Evolutionary conservation across 768 basidiomycete genomes (phyloP).

Genomic region (Mycena epipterygia): DNA sequence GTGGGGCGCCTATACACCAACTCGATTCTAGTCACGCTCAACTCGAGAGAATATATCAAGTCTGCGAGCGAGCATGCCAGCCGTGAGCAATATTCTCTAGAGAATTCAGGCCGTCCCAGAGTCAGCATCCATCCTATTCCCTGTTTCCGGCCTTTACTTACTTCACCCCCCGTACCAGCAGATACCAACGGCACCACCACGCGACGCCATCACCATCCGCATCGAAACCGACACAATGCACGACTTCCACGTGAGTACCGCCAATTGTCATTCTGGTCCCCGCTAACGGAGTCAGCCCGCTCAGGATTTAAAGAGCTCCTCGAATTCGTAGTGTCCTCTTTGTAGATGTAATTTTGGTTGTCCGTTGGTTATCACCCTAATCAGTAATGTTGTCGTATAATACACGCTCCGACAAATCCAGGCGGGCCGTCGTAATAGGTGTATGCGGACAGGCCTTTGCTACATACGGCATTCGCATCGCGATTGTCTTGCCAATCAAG

Average conservation of each 20-base stretch:
- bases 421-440: too few species aligned
- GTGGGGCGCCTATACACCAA: conserved; percentile 35
- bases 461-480: too few species aligned
- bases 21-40: conserved; percentile 33
- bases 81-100: conserved; percentile 30
- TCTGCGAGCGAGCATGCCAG: not conserved
- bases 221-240: conserved; percentile 34
- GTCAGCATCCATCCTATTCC: not conserved
- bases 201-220: conserved; percentile 26
- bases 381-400: too few species aligned
- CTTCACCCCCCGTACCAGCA: not conserved
- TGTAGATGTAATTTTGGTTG: too few species aligned
- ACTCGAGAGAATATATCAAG: conserved; percentile 33
- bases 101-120: conserved; percentile 16
- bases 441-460: too few species aligned
- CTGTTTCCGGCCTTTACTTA: not conserved
- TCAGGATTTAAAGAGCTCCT: not conserved
- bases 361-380: too few species aligned
- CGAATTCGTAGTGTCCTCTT: not conserved
- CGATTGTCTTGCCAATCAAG: too few species aligned
- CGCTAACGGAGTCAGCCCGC: not conserved
- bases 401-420: too few species aligned
- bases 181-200: not conserved
- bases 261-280: not conserved
- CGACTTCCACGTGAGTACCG: conserved; percentile 15